These are phyloP conservation scores for Clarkia xantiana DNA, from an alignment of 345 rosid genomes.

Conservation along the genomic window DNA sequence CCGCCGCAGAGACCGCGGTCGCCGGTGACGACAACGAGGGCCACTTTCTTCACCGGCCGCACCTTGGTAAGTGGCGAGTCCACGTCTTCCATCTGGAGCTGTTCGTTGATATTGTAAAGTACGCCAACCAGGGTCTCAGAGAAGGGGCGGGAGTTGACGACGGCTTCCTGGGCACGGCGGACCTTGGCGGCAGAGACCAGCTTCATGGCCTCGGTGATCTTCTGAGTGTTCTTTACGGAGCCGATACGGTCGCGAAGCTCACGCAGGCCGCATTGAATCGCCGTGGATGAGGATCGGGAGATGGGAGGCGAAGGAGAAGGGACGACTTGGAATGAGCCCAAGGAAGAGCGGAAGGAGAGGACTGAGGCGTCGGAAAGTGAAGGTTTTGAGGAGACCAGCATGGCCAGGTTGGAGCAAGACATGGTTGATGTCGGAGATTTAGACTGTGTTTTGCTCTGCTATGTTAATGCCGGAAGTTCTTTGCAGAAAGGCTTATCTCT, in stretches of 20 bases:
- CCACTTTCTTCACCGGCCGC: conserved; percentile 94
- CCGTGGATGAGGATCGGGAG: conserved; percentile 29
- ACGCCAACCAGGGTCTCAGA: conserved; percentile 85
- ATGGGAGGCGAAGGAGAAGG: conserved; percentile 30
- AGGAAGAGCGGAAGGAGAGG: conserved; percentile 51
- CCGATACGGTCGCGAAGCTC: conserved; percentile 67
- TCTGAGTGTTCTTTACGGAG: conserved; percentile 86
- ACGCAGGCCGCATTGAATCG: conserved; percentile 63
- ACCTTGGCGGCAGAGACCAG: conserved; percentile 96
- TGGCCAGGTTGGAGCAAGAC: conserved; percentile 73
- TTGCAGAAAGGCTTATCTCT: conserved; percentile 19
- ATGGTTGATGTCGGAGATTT: conserved; percentile 17
- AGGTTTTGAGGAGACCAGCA: conserved; percentile 68
- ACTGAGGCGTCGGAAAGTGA: conserved; percentile 60
- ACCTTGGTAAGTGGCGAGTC: conserved; percentile 68
- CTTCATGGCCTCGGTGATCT: conserved; percentile 98
- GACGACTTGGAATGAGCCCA: conserved; percentile 50
- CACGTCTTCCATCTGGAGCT: conserved; percentile 73
- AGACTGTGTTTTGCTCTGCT: conserved; percentile 2
- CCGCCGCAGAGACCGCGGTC: conserved; percentile 88
- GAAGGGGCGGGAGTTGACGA: conserved; percentile 79
- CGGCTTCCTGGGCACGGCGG: conserved; percentile 94
- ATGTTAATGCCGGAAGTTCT: too few relatives aligned
- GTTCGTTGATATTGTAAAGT: conserved; percentile 90
- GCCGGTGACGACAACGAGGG: conserved; percentile 80